These are phyloP conservation scores for Trichoderma citrinoviride DNA, from an alignment of 2,329 filamentous ascomycete species.

Conservation along the genomic window DNA sequence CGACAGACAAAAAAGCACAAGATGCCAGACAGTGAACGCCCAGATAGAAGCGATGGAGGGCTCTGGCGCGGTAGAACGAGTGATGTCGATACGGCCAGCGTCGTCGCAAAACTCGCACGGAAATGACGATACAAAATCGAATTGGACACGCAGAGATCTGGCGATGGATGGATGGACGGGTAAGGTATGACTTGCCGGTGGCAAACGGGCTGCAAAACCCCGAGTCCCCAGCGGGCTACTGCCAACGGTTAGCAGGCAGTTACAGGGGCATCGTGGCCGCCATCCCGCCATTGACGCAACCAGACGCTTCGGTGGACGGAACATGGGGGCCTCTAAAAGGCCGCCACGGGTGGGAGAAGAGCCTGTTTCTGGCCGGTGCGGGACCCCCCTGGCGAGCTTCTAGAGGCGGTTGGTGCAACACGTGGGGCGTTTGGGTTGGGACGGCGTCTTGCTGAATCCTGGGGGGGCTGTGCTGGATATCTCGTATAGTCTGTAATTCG, in stretches of 20 bases:
- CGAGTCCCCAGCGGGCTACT: too few relatives aligned
- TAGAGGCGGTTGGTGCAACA: neutral
- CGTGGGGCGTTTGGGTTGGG: constrained; percentile 7
- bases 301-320: too few relatives aligned
- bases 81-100: constrained; percentile 5
- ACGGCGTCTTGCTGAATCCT: neutral
- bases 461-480: neutral
- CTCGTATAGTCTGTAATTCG: too few relatives aligned
- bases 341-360: too few relatives aligned
- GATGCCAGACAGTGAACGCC: neutral
- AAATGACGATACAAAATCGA: constrained; percentile 1
- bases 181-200: too few relatives aligned
- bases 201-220: too few relatives aligned
- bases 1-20: neutral
- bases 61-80: neutral
- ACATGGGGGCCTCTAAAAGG: too few relatives aligned
- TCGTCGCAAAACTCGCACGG: neutral
- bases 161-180: neutral
- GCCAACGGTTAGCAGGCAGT: neutral
- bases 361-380: too few relatives aligned
- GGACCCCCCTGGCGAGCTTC: neutral
- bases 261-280: too few relatives aligned
- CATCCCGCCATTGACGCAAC: too few relatives aligned
- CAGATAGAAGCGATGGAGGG: neutral
- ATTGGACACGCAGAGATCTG: constrained; percentile 3